Conservation (phyloP, 2,329 filamentous ascomycete genomes). For the Mycosphaerella arachidis region DNA sequence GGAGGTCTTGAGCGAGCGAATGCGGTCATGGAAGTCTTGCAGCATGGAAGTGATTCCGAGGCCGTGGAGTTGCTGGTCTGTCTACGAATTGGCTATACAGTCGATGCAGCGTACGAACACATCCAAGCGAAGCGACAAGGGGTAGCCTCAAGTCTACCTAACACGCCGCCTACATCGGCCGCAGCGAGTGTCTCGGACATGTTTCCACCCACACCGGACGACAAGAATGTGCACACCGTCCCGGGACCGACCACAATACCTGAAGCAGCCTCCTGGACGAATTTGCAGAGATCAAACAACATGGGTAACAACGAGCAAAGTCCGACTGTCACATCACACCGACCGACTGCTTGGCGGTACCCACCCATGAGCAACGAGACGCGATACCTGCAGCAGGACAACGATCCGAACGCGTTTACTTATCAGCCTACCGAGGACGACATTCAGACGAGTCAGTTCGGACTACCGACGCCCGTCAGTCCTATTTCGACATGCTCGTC, state of each 20-base stretch:
- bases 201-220: neutral
- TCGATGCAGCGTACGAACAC: constrained; percentile 10
- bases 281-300: too few relatives aligned
- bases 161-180: neutral
- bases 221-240: neutral
- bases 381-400: neutral
- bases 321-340: neutral
- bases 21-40: constrained; percentile 17
- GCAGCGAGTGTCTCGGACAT: neutral
- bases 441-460: neutral
- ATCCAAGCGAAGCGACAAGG: neutral
- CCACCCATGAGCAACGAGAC: neutral
- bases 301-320: neutral
- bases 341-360: neutral
- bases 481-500: neutral
- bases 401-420: neutral
- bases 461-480: neutral
- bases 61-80: constrained; percentile 21
- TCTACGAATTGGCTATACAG: constrained; percentile 19
- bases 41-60: constrained; percentile 18
- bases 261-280: neutral
- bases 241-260: neutral
- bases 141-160: neutral
- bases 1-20: constrained; percentile 12
- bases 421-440: neutral